Percentiles rank a stretch among this genome's conserved stretches.
Evolutionary conservation across 345 rosid genomes (phyloP).

Genomic region (Salix exigua): DNA sequence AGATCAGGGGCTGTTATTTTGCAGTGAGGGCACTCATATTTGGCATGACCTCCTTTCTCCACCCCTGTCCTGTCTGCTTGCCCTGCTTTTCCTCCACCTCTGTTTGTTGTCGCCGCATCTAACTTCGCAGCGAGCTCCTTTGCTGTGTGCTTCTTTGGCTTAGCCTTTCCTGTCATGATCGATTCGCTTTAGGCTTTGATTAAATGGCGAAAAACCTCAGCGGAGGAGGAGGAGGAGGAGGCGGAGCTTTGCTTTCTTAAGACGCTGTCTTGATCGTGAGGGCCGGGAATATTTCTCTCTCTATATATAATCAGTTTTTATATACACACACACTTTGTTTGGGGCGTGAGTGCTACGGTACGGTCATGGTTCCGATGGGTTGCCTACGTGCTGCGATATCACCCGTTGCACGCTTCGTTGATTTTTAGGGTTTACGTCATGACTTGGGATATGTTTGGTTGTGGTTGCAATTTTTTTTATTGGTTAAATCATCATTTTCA

Average conservation of each 20-base stretch:
- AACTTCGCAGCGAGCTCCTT: conserved; percentile 82
- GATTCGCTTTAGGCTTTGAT: not conserved
- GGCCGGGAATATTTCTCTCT: not conserved
- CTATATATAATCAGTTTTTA: too few species aligned
- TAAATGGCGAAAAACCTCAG: conserved; percentile 3
- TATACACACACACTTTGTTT: not conserved
- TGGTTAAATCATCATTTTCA: too few species aligned
- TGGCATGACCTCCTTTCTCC: conserved; percentile 92
- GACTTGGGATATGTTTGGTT: too few species aligned
- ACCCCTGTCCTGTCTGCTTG: conserved; percentile 55
- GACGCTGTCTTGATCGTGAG: not conserved
- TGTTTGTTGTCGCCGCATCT: conserved; percentile 85
- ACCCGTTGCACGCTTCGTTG: not conserved
- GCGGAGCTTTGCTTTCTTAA: not conserved
- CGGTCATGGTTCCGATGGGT: not conserved
- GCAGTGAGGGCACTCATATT: conserved; percentile 89
- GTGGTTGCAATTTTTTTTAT: too few species aligned
- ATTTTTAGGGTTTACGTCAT: not conserved
- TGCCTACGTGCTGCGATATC: not conserved
- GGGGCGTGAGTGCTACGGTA: not conserved
- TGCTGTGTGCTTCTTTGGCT: conserved; percentile 99
- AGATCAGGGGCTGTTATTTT: conserved; percentile 68
- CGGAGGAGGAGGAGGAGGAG: not conserved
- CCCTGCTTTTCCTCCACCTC: conserved; percentile 96
- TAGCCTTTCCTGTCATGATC: conserved; percentile 86